phyloP scores from a whole-genome alignment of 2,329 filamentous ascomycete genomes.

The Fusarium newnesense region DNA sequence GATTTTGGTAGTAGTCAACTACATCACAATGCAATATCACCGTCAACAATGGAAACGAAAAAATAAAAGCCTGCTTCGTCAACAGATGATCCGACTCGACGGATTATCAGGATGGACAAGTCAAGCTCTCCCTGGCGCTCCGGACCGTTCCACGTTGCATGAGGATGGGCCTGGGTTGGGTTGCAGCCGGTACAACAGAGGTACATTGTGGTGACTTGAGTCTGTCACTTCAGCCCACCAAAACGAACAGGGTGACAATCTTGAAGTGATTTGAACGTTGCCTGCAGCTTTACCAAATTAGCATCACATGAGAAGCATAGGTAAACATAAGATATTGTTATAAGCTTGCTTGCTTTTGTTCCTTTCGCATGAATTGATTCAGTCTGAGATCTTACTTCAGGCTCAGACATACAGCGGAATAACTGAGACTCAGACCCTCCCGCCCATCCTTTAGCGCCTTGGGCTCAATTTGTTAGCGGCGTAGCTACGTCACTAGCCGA shows the following conservation, averaged over 20 bases:
- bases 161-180: constrained; percentile 18
- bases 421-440: neutral
- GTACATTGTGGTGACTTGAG: constrained; percentile 11
- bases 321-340: neutral
- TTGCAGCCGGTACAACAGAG: constrained; percentile 17
- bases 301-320: neutral
- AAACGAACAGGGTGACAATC: neutral
- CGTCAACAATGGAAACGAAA: neutral
- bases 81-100: neutral
- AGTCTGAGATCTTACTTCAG: constrained; percentile 7
- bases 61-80: neutral
- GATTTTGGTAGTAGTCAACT: neutral
- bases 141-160: constrained; percentile 37
- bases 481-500: constrained; percentile 45
- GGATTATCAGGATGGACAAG: constrained; percentile 16
- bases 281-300: neutral
- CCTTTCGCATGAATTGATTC: neutral
- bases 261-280: neutral
- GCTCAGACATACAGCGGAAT: constrained; percentile 19
- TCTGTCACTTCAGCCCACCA: constrained; percentile 11
- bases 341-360: neutral
- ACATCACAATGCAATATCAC: neutral
- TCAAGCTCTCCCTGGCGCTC: constrained; percentile 14
- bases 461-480: constrained; percentile 5
- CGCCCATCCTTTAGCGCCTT: neutral